Percentiles rank a stretch among this genome's conserved stretches.
These are phyloP conservation scores for Deinandra increscens DNA, from an alignment of 129 eudicot genomes.

Conservation along the genomic window DNA sequence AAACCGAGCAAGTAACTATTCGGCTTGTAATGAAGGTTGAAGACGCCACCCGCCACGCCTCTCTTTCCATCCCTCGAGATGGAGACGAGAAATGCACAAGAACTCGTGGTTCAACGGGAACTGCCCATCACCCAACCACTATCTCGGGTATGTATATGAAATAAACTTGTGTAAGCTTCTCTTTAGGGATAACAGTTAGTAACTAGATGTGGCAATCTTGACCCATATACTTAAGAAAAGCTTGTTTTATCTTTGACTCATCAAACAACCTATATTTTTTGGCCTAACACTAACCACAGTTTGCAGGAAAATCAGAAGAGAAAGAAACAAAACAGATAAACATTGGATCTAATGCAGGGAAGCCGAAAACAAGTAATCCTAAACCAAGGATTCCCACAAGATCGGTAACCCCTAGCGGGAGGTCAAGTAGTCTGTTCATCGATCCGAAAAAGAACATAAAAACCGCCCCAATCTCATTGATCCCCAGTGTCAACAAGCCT, in stretches of 20 bases:
- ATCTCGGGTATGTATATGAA: conserved; percentile 48
- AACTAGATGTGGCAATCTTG: neutral
- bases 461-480: conserved; percentile 41
- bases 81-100: conserved; percentile 53
- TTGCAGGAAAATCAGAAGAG: conserved; percentile 60
- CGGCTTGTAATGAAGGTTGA: conserved; percentile 45
- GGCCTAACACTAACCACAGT: conserved; percentile 36
- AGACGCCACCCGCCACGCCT: conserved; percentile 89
- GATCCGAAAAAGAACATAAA: conserved; percentile 60
- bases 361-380: conserved; percentile 40
- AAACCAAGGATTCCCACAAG: conserved; percentile 44
- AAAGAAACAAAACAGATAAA: conserved; percentile 23
- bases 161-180: conserved; percentile 5
- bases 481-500: conserved; percentile 28
- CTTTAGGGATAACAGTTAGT: neutral
- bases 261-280: neutral
- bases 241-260: neutral
- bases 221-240: neutral
- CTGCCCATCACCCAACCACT: conserved; percentile 69
- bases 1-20: neutral
- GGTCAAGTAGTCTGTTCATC: conserved; percentile 33
- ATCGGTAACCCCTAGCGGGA: conserved; percentile 51
- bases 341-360: conserved; percentile 15
- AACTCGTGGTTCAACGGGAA: conserved; percentile 60
- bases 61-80: conserved; percentile 77